Evolutionary conservation across 352 stramenopile species (phyloP), one percentile per base, ranked within the genome.

Genomic region (Phytophthora ramorum): DNA sequence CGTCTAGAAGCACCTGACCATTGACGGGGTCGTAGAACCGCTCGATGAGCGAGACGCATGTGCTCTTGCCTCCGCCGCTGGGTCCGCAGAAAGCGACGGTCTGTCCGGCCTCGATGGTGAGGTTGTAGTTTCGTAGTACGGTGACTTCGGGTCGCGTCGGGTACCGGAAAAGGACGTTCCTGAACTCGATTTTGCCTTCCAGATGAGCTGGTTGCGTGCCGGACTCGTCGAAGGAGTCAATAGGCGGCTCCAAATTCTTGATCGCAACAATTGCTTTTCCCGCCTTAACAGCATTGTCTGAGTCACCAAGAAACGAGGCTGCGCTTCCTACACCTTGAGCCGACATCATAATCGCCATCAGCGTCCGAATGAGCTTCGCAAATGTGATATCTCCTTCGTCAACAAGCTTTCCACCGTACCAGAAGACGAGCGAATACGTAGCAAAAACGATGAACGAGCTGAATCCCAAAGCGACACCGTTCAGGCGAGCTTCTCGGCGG

Each of bases 121-220:
- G 65, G 59, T 90, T 92, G 58, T 98, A 85, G 55, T 83, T 69
- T 12, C 81, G 76, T 8, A 98, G 84, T 20, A 98, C 83, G 8
- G 56, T 70, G 10, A 83, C 67, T 4, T 90, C 44, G 4, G 75
- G 80, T 32, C 87, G 73, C 5, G 67, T 83, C 3, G 89, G 86
- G 70, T 96, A 96, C 2, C 81, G 65, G 66, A 96, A 96, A 9
- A 62, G 66, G 19, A 96, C 77, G 57, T 91, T 58, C 46, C 70
- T 56, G 56, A 93, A 93, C 37, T 79, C 63, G 10, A 94, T 60
- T 9, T 72, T 58, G 0, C 78, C 75, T 37, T 41, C 12, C 17
- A 41, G 35, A 17, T 41, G 6, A 17, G 10, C 35, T 17, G 35
- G 35, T 19, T 12, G 35, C 2, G 17, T n/a, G 1, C 35, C 35